Evolutionary conservation across 768 basidiomycete genomes (phyloP).

Genomic region (Rhizopogon sp.): DNA sequence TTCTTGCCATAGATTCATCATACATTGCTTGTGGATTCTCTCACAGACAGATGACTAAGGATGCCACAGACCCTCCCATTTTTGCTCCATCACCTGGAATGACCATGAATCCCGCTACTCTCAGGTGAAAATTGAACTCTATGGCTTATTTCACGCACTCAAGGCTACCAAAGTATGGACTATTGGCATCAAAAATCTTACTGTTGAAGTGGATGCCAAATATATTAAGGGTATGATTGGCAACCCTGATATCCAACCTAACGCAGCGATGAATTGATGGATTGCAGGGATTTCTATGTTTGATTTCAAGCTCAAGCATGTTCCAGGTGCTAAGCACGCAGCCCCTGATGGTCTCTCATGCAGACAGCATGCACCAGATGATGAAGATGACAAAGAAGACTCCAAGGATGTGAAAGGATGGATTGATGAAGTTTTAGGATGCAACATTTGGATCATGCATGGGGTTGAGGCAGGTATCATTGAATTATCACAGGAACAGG

Average conservation of each 20-base stretch:
- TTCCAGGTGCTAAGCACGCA: conserved; percentile 17
- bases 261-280: conserved; percentile 25
- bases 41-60: conserved; percentile 25
- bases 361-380: conserved; percentile 9
- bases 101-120: conserved; percentile 28
- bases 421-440: conserved; percentile 1
- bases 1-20: conserved; percentile 33
- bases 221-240: conserved; percentile 38
- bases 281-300: conserved; percentile 24
- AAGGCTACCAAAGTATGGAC: conserved; percentile 9
- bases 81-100: conserved; percentile 30
- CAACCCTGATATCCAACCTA: conserved; percentile 28
- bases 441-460: neutral
- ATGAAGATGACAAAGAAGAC: neutral
- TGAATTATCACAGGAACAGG: too few species aligned
- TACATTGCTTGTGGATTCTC: conserved; percentile 32
- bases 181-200: conserved; percentile 27
- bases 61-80: conserved; percentile 19
- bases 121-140: conserved; percentile 37
- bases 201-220: conserved; percentile 33
- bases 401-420: neutral
- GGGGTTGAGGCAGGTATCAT: too few species aligned
- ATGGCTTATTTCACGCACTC: conserved; percentile 30
- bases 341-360: conserved; percentile 28
- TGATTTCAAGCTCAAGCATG: conserved; percentile 26